Percentiles rank a stretch among this genome's conserved stretches.
Conservation (phyloP, 768 basidiomycete species). For the Termitomyces sp. region DNA sequence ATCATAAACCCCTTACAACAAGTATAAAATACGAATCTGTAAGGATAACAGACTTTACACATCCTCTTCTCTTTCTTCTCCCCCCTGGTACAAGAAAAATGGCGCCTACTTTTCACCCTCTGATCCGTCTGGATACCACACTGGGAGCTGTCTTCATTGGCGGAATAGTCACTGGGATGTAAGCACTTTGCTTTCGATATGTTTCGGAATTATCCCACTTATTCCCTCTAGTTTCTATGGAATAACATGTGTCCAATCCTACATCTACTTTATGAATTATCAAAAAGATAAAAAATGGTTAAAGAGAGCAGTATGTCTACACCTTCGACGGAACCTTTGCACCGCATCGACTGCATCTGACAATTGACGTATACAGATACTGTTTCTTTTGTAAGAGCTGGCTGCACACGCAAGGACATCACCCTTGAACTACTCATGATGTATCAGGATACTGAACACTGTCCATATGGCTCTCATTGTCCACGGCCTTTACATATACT, state of each 20-base stretch:
- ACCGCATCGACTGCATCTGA: background rate
- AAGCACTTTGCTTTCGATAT: background rate
- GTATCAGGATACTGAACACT: background rate
- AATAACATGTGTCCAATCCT: constrained; percentile 2
- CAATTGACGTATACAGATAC: background rate
- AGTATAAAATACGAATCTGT: background rate
- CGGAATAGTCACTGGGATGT: background rate
- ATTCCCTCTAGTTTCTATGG: background rate
- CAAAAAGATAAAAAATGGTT: constrained; percentile 1
- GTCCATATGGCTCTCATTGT: background rate
- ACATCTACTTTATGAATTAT: background rate
- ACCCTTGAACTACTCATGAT: background rate
- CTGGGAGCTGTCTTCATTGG: background rate
- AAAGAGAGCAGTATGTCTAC: background rate
- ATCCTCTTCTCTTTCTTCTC: background rate
- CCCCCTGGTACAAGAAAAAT: background rate
- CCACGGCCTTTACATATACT: background rate
- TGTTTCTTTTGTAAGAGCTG: background rate
- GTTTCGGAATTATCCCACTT: background rate
- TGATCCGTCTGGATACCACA: background rate
- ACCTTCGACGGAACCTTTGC: too few species aligned
- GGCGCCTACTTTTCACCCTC: background rate
- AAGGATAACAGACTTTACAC: background rate
- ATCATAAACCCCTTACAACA: background rate
- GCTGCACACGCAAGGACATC: background rate